Evolutionary conservation across 352 stramenopile species (phyloP), one percentile per base, ranked within the genome.

Genomic region (Peronosclerospora sorghi): DNA sequence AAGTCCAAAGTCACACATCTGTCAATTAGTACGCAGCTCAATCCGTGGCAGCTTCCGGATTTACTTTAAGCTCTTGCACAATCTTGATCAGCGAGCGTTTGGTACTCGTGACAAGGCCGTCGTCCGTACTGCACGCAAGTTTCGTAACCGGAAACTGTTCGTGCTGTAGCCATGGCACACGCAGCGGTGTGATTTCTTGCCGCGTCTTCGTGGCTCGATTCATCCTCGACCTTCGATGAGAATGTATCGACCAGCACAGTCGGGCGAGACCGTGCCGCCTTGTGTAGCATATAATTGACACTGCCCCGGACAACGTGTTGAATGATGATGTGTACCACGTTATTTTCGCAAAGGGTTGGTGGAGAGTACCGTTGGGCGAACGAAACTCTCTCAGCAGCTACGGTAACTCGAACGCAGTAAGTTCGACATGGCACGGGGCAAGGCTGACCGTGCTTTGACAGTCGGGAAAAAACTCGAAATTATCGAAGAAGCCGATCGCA

Each of bases 381-480:
- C 48, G 68, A 54, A 56, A 57, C 46, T 54, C 18, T 41, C 41
- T 51, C 42, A 56, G 28, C 30, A 42, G 39, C 29, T 45, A 28
- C 35, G 40, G 19, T 14, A 18, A 18, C 27, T 35, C 21, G 3
- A 26, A 26, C 6, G 6, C 19, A 28, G 7, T n/a, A 8, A 23
- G 17, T 32, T 20, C 39, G n/a, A 0, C n/a, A 90, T 90, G 78
- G 75, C 78, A 54, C 74, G 78, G 42, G 78, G 78, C 49, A 90
- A 90, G 46, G 78, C 78, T 8, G 75, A 90, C 50, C 58, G 65
- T 24, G 68, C 79, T 35, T 63, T 90, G 45, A 90, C 78, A 24
- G 78, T 90, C 32, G 78, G 78, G 67, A 90, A 90, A 62, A 90
- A 90, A 62, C 78, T 90, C 41, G 75, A 90, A 65, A 90, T 90